These are phyloP conservation scores for Neocatenulostroma microsporum DNA, from an alignment of 2,329 filamentous ascomycete genomes.

Conservation along the genomic window DNA sequence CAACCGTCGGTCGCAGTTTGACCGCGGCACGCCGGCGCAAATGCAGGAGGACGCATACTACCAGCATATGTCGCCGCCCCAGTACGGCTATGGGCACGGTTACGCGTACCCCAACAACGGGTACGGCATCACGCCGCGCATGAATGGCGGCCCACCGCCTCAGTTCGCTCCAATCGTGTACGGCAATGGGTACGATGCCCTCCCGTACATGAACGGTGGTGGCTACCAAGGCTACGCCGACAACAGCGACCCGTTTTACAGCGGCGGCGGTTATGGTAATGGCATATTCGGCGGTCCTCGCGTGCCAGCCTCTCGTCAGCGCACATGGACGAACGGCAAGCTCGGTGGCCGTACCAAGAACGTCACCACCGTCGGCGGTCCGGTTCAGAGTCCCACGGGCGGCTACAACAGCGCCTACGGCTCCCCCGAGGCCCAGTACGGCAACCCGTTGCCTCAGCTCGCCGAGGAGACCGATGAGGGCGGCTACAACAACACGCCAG, in stretches of 20 bases:
- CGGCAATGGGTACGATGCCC: neutral
- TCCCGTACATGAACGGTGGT: constrained; percentile 2
- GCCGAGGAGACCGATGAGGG: neutral
- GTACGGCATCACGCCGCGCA: constrained; percentile 3
- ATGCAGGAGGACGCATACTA: constrained; percentile 23
- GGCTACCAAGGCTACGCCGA: neutral
- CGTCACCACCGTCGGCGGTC: constrained; percentile 9
- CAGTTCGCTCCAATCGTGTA: constrained; percentile 1
- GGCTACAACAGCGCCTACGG: no score
- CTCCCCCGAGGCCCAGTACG: neutral
- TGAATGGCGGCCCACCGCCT: constrained; percentile 4
- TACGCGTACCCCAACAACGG: neutral
- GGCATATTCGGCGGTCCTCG: constrained; percentile 2
- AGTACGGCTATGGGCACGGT: neutral
- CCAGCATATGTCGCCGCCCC: constrained; percentile 7
- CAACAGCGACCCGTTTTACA: constrained; percentile 3
- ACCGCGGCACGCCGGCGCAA: constrained; percentile 59
- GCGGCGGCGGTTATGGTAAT: constrained; percentile 4
- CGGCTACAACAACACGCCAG: constrained; percentile 4
- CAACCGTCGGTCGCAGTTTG: constrained; percentile 62
- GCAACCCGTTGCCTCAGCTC: neutral
- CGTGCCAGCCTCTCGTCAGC: constrained; percentile 15
- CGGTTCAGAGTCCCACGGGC: constrained; percentile 3
- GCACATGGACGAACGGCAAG: constrained; percentile 14
- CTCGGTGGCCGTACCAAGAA: constrained; percentile 15